Conservation (phyloP, 768 basidiomycete species). For the Xerocomellus dryophilus region DNA sequence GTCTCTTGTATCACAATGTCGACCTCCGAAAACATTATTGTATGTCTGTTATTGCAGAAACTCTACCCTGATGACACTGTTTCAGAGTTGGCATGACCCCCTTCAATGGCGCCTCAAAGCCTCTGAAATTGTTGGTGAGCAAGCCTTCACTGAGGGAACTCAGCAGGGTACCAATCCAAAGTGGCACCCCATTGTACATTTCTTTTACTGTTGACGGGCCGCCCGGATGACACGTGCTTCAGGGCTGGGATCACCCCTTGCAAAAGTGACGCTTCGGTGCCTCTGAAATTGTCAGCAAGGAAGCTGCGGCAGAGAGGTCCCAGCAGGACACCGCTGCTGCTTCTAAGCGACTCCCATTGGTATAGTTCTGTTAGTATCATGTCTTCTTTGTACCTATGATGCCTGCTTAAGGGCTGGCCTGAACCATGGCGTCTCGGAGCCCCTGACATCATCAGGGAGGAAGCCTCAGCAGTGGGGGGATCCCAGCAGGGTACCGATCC, state of each 20-base stretch:
- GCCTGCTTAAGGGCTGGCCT: not conserved
- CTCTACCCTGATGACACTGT: not conserved
- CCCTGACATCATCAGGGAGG: not conserved
- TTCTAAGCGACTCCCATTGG: not conserved
- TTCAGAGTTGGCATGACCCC: not conserved
- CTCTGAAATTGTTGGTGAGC: not conserved
- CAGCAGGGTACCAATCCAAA: not conserved
- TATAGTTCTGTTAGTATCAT: not conserved
- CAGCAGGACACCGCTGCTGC: not conserved
- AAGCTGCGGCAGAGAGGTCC: not conserved
- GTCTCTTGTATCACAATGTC: not conserved
- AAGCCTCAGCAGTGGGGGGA: not conserved
- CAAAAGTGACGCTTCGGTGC: not conserved
- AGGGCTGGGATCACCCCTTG: not conserved
- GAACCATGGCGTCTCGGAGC: not conserved
- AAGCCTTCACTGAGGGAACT: not conserved
- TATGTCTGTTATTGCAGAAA: not conserved
- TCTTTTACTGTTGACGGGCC: not conserved
- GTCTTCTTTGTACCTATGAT: not conserved
- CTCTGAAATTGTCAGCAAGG: not conserved
- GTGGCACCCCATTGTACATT: not conserved
- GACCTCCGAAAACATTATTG: not conserved
- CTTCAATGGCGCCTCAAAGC: not conserved
- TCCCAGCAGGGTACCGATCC: not conserved
- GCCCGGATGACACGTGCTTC: not conserved